These are phyloP conservation scores for Prosopis cineraria DNA, from an alignment of 306 rosid species.

Conservation along the genomic window DNA sequence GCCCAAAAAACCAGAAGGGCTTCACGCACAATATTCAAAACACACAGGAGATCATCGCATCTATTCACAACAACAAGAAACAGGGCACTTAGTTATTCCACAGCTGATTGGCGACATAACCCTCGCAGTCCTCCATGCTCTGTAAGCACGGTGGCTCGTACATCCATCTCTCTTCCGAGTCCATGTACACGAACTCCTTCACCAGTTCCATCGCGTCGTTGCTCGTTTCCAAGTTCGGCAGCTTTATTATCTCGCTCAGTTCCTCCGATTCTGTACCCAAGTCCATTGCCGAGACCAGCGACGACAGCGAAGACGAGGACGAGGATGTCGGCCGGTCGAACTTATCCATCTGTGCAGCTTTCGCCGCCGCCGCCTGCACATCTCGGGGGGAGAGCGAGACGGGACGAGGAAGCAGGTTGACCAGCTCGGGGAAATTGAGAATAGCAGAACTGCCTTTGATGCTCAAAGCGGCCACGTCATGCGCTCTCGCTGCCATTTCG, in stretches of 20 bases:
- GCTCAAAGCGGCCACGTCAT: constrained; percentile 75
- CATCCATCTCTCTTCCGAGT: constrained; percentile 64
- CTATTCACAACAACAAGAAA: neutral
- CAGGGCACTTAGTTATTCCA: constrained; percentile 45
- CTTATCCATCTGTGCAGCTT: constrained; percentile 77
- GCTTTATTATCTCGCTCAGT: constrained; percentile 67
- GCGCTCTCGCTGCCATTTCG: constrained; percentile 80
- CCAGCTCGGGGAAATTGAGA: constrained; percentile 83
- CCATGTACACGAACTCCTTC: constrained; percentile 62
- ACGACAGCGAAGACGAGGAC: constrained; percentile 28
- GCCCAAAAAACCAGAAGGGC: constrained; percentile 38
- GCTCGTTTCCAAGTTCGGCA: constrained; percentile 66
- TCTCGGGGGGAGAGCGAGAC: constrained; percentile 69
- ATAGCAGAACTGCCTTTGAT: constrained; percentile 74
- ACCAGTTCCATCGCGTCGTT: constrained; percentile 39
- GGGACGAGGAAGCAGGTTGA: constrained; percentile 70
- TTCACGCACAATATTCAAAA: neutral
- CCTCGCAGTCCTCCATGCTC: constrained; percentile 36
- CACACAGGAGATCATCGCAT: neutral
- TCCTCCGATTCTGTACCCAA: constrained; percentile 53
- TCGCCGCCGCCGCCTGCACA: constrained; percentile 76
- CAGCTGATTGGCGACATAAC: constrained; percentile 15
- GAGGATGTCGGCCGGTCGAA: constrained; percentile 19
- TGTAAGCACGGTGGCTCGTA: constrained; percentile 66
- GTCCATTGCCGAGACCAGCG: constrained; percentile 42